phyloP scores from a whole-genome alignment of 352 stramenopile genomes.

The Plasmopara viticola region DNA sequence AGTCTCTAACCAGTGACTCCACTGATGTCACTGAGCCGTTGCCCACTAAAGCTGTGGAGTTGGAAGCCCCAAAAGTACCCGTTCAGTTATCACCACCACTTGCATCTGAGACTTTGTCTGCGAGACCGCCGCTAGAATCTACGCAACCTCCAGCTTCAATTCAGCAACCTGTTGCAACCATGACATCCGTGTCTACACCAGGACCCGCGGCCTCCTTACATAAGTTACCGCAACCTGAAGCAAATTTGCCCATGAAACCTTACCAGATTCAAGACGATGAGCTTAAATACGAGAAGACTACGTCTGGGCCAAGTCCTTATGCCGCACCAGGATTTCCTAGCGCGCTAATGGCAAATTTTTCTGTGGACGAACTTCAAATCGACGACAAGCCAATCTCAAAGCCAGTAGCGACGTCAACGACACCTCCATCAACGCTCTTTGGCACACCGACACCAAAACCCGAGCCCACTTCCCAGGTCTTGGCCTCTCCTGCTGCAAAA shows the following conservation, averaged over 20 bases:
- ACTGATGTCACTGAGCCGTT: background rate
- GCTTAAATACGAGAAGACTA: conserved; percentile 14
- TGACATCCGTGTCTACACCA: background rate
- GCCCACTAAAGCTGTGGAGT: conserved; percentile 10
- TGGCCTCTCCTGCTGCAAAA: conserved; percentile 2
- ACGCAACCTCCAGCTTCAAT: conserved; percentile 1
- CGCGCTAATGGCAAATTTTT: conserved; percentile 36
- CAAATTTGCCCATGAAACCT: conserved; percentile 29
- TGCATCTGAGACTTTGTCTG: conserved; percentile 18
- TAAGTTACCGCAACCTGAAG: conserved; percentile 21
- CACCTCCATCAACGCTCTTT: conserved; percentile 28
- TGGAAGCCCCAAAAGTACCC: conserved; percentile 6
- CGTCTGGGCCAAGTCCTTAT: conserved; percentile 7
- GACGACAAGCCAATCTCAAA: conserved; percentile 22
- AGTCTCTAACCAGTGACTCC: conserved; percentile 8
- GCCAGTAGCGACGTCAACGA: conserved; percentile 9
- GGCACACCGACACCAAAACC: conserved; percentile 9
- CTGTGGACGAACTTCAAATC: conserved; percentile 36
- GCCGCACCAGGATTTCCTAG: conserved; percentile 27
- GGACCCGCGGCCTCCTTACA: conserved; percentile 4
- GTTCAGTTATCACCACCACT: conserved; percentile 10
- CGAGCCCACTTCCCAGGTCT: conserved; percentile 6
- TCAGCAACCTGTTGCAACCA: conserved; percentile 1
- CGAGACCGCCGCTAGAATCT: conserved; percentile 6
- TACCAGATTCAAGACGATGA: conserved; percentile 33